Evolutionary conservation across 1,139 yeast genomes (phyloP).

Genomic region (Williopsis jadinii): DNA sequence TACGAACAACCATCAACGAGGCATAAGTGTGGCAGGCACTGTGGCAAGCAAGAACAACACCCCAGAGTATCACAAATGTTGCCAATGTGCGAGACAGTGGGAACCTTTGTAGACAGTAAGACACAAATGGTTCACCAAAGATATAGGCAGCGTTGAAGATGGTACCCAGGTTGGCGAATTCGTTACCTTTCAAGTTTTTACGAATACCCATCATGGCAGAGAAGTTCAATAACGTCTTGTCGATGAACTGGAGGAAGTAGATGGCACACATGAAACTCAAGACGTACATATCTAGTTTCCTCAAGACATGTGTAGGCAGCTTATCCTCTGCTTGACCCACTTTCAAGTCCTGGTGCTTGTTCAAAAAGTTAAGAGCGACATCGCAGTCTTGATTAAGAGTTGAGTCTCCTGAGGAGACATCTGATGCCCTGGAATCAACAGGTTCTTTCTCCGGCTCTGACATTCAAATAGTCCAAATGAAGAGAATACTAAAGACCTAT

Average conservation of each 20-base stretch:
- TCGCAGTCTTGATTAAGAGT: constrained; percentile 1
- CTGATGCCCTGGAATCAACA: no score
- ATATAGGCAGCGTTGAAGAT: constrained; percentile 18
- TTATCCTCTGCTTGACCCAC: not conserved
- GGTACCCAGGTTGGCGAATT: constrained; percentile 15
- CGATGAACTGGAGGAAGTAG: constrained; percentile 39
- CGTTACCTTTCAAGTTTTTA: constrained; percentile 24
- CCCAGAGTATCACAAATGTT: constrained; percentile 40
- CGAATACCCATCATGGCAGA: constrained; percentile 47
- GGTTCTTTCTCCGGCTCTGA: no score
- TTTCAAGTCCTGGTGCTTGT: not conserved
- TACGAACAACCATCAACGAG: constrained; percentile 36
- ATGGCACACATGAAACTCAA: constrained; percentile 22
- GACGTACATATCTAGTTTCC: not conserved
- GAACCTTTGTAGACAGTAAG: constrained; percentile 32
- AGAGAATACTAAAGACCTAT: no score
- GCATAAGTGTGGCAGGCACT: constrained; percentile 30
- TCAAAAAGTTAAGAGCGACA: constrained; percentile 4
- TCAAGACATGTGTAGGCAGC: not conserved
- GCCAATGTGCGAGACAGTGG: constrained; percentile 36
- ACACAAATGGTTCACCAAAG: constrained; percentile 16
- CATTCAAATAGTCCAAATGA: no score
- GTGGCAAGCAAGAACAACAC: constrained; percentile 30
- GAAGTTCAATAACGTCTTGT: constrained; percentile 36
- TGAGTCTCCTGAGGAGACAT: no score